Percentiles rank a stretch among this genome's conserved stretches.
phyloP scores from a whole-genome alignment of 805 yeast genomes.

The Yamadazyma takamatsuzukensis region DNA sequence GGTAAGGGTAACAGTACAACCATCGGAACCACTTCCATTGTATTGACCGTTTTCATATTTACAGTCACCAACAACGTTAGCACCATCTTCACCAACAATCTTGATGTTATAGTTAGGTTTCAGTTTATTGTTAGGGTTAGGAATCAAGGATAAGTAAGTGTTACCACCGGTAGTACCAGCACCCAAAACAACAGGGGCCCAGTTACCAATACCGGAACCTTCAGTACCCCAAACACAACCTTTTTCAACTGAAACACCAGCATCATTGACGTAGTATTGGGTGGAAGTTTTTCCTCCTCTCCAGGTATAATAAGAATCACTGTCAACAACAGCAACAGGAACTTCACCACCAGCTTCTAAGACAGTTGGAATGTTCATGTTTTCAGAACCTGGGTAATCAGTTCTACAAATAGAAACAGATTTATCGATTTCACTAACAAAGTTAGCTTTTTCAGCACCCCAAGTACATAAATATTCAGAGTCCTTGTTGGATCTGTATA shows the following conservation, averaged over 20 bases:
- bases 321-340: conserved; percentile 78
- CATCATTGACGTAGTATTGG: conserved; percentile 96
- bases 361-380: conserved; percentile 93
- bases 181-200: conserved; percentile 97
- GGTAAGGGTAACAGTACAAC: conserved; percentile 72
- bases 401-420: conserved; percentile 93
- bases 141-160: conserved; percentile 85
- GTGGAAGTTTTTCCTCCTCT: conserved; percentile 79
- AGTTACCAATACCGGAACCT: conserved; percentile 86
- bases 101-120: conserved; percentile 56
- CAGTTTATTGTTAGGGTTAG: conserved; percentile 83
- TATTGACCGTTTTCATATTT: conserved; percentile 73
- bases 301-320: conserved; percentile 78
- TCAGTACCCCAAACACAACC: conserved; percentile 93
- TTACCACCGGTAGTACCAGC: conserved; percentile 71
- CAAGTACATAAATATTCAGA: conserved; percentile 76
- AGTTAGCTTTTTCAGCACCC: conserved; percentile 72
- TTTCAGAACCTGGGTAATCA: conserved; percentile 98
- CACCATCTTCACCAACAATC: conserved; percentile 65
- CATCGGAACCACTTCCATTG: conserved; percentile 64
- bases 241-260: conserved; percentile 84
- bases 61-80: conserved; percentile 63
- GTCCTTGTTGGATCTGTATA: conserved; percentile 71
- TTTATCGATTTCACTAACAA: conserved; percentile 58
- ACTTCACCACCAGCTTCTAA: conserved; percentile 62